Evolutionary conservation across 1,284 basidiomycete species (phyloP).

Genomic region (Moesziomyces parantarcticus): DNA sequence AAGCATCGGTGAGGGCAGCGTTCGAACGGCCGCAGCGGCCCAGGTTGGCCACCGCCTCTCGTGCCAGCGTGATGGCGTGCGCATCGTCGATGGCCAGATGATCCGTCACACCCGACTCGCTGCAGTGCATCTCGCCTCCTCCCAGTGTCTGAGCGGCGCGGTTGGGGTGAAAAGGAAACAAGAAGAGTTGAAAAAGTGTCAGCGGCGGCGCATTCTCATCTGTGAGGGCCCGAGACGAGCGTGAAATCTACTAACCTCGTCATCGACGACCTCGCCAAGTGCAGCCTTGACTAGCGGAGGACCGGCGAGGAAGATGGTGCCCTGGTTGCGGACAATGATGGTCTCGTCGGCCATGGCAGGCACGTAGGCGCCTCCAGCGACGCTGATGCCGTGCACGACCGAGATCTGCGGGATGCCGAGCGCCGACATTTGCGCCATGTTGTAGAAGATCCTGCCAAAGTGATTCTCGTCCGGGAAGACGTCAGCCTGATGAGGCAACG

Average conservation of each 20-base stretch:
- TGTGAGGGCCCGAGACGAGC: too few species aligned
- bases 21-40: constrained; percentile 63
- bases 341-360: constrained; percentile 93
- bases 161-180: background rate
- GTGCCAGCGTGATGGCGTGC: constrained; percentile 85
- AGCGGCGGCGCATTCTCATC: background rate
- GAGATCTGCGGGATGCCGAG: constrained; percentile 90
- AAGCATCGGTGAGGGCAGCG: constrained; percentile 45
- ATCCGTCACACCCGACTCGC: constrained; percentile 91
- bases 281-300: constrained; percentile 95
- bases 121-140: constrained; percentile 90
- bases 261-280: constrained; percentile 90
- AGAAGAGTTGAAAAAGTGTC: background rate
- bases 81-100: constrained; percentile 88
- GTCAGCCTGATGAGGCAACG: constrained; percentile 90
- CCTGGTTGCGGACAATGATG: constrained; percentile 92
- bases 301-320: constrained; percentile 93
- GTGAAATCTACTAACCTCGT: constrained; percentile 73
- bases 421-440: constrained; percentile 94
- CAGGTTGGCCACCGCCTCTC: constrained; percentile 83
- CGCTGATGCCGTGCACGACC: constrained; percentile 91
- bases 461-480: constrained; percentile 91
- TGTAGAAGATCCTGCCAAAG: constrained; percentile 96
- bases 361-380: constrained; percentile 89
- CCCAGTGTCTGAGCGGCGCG: constrained; percentile 73